Evolutionary conservation across 305 asterid species (phyloP).

Genomic region (Solanum hybrid): DNA sequence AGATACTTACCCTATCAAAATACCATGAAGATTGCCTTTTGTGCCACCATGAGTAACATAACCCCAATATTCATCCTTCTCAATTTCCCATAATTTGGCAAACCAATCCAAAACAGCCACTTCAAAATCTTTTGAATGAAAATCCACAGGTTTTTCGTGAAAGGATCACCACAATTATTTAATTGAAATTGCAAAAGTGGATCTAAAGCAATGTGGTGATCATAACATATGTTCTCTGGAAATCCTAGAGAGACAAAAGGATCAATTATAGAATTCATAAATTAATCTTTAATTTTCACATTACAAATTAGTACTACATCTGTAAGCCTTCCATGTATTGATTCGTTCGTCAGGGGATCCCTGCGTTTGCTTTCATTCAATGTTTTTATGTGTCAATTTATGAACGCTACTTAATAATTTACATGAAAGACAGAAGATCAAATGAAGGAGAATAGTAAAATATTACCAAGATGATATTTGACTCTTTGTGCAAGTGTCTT

Average conservation of each 20-base stretch:
- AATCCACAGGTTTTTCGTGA: not conserved
- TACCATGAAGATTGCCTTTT: too few species aligned
- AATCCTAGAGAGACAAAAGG: not conserved
- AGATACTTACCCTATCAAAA: too few species aligned
- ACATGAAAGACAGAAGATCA: too few species aligned
- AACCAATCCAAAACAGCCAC: not conserved
- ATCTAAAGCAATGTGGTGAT: not conserved
- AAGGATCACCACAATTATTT: not conserved
- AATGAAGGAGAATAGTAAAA: too few species aligned
- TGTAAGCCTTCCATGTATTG: not conserved
- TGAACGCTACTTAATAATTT: too few species aligned
- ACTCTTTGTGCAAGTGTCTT: too few species aligned
- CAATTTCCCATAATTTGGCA: not conserved
- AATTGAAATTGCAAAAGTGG: not conserved
- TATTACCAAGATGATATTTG: too few species aligned
- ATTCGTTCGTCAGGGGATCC: not conserved
- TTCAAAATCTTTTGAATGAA: not conserved
- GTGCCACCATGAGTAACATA: too few species aligned
- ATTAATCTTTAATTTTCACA: not conserved
- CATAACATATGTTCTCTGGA: not conserved
- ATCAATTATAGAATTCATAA: too few species aligned
- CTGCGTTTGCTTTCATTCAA: not conserved
- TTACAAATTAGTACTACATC: not conserved
- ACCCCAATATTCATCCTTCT: too few species aligned
- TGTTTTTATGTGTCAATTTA: not conserved